Base-by-base conservation (phyloP, 1,284 basidiomycete genomes). In the Lentinula novae-zelandiae region DNA sequence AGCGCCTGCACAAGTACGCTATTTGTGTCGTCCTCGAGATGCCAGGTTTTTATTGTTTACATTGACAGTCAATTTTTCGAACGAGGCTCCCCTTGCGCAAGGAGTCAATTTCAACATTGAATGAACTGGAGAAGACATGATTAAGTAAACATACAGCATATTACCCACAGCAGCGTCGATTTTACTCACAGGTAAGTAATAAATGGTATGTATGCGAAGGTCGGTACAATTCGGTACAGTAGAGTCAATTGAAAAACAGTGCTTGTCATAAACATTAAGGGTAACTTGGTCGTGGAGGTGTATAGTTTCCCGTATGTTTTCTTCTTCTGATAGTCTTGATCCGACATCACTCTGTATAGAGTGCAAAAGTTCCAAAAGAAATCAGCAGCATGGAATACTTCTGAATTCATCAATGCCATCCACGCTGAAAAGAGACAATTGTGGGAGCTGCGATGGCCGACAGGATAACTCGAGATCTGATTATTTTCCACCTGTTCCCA, bases 41-140 rank as follows among this genome's bases (percentile, higher is more conserved):
- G 33, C 51, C 22, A 38, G 20, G n/a, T 20, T 57, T 39, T 44
- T 49, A 49, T 53, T 36, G 52, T 31, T n/a, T 17, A 20, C 17
- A 13, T 49, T 38, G 61, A 36, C 62, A 82, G 80, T 98, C 73
- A 98, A 98, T 76, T 98, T 93, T 76, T 93, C 92, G 36, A 84
- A 93, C 70, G 83, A 87, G 68, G 89, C 94, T 53, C 93, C 92
- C 9, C 79, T 98, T 31, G 95, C 95, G 0, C 95, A 98, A 75
- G 95, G 95, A 5, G 94, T 98, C 63, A 86, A 82, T 67, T 98
- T 97, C 77, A 49, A 20, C 22, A 50, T 38, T 33, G 57, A 58
- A 17, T 60, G 31, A 60, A 27, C 33, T 52, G 20, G 33, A n/a
- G 42, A 44, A n/a, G 42, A 44, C 27, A 27, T 27, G 27, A 27